Base-by-base conservation (phyloP, 352 stramenopile genomes). In the Albugo candida region DNA sequence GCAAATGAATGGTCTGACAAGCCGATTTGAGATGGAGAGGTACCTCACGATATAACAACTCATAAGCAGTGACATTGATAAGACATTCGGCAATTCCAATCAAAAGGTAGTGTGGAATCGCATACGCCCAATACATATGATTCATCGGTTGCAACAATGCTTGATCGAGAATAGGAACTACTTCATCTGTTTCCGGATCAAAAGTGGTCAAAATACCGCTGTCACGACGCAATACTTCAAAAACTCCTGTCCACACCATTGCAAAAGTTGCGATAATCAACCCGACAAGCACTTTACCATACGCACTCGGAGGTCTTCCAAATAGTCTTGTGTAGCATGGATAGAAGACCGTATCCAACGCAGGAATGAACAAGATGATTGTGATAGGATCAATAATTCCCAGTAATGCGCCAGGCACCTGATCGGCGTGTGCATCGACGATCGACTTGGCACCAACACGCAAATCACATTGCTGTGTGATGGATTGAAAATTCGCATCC, bases 11-110 rank as follows among this genome's bases (percentile, higher is more conserved):
- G 10, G 74, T 76, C 53, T 88, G 75, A 56, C 73, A 87, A 45
- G 78, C 85, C 60, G 72, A 86, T 62, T 92, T 92, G 20, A 92
- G 62, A 52, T 86, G 81, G 55, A 88, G 56, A 47, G 78, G 78
- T 44, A 92, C 78, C 61, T 88, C 67, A 47, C 67, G 83, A 72
- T 92, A 92, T 49, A 88, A 85, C 49, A 92, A 52, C 57, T 92
- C 78, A 64, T 84, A 92, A 27, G 78, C 75, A 37, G 73, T 88
- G 42, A 87, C 75, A 58, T 92, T 87, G 61, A 92, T 92, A 45
- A 92, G 57, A 48, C 78, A 92, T 58, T 86, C 78, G 19, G 75
- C 75, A n/a, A 92, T 64, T 13, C 74, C 74, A 49, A 74, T 70
- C 48, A 86, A 47, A 21, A 88, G 61, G 57, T 92, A 92, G 63